Evolutionary conservation across 192 early-diverging fungal species (phyloP).

Genomic region (Linnemannia zychae): DNA sequence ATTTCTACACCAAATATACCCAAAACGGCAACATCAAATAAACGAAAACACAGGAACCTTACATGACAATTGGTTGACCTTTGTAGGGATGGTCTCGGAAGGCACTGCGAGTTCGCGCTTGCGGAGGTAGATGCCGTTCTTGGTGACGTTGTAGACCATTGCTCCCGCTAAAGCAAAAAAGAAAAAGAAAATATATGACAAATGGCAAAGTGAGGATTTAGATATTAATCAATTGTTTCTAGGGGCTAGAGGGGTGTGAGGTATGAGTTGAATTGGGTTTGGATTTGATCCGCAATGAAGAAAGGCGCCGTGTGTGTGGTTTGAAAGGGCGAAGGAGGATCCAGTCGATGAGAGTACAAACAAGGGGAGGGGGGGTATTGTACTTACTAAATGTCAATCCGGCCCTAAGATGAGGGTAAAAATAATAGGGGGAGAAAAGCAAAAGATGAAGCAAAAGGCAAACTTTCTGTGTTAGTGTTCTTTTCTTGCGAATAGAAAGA

Average conservation of each 20-base stretch:
- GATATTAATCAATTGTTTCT: too few species aligned
- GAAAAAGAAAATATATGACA: neutral
- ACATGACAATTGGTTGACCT: slow-evolving; percentile 39
- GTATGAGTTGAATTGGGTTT: too few species aligned
- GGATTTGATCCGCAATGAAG: too few species aligned
- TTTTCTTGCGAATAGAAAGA: neutral
- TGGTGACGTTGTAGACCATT: slow-evolving; percentile 26
- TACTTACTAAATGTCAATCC: slow-evolving; percentile 22
- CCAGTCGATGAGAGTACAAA: neutral
- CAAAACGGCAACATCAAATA: neutral
- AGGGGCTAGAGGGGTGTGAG: too few species aligned
- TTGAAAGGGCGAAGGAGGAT: neutral
- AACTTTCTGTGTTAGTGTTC: neutral
- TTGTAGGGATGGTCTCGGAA: slow-evolving; percentile 26
- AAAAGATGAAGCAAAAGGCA: neutral
- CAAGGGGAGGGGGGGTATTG: neutral
- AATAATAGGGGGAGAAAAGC: neutral
- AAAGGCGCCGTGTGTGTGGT: too few species aligned
- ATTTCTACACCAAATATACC: neutral
- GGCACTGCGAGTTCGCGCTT: slow-evolving; percentile 33
- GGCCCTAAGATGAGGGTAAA: slow-evolving; percentile 4
- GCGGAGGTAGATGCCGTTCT: slow-evolving; percentile 47
- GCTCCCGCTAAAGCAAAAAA: slow-evolving; percentile 24
- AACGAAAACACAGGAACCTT: neutral
- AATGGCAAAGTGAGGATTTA: too few species aligned